Evolutionary conservation across 116 monocot genomes (phyloP).

Genomic region (Papilionanthe hybrid): DNA sequence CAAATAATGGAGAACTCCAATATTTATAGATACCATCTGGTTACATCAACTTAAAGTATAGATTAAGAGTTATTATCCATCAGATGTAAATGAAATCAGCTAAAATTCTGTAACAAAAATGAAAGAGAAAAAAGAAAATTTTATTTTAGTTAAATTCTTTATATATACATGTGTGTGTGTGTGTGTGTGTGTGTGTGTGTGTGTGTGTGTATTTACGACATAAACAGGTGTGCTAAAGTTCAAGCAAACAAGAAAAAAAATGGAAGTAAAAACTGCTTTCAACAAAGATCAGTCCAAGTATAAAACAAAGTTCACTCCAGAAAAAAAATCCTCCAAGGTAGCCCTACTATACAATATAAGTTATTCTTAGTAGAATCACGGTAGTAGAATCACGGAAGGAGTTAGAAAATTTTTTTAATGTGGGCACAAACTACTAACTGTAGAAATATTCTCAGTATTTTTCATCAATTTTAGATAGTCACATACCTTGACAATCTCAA

Average conservation of each 20-base stretch:
- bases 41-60: not conserved
- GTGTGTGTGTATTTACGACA: too few relatives aligned
- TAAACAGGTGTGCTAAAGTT: too few relatives aligned
- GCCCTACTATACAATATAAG: not conserved
- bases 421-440: too few relatives aligned
- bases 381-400: too few relatives aligned
- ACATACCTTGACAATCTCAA: too few relatives aligned
- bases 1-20: slow-evolving; percentile 80
- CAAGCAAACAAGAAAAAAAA: not conserved
- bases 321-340: not conserved
- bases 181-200: too few relatives aligned
- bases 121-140: not conserved
- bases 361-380: too few relatives aligned
- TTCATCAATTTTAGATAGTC: too few relatives aligned
- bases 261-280: not conserved
- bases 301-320: not conserved
- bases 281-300: not conserved
- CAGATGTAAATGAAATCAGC: not conserved
- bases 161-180: too few relatives aligned
- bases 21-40: slow-evolving; percentile 73
- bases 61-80: not conserved
- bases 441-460: too few relatives aligned
- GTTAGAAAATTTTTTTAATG: too few relatives aligned
- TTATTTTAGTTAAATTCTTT: not conserved
- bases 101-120: not conserved